phyloP scores from a whole-genome alignment of 768 basidiomycete genomes.

The Xanthoconium stramineum region DNA sequence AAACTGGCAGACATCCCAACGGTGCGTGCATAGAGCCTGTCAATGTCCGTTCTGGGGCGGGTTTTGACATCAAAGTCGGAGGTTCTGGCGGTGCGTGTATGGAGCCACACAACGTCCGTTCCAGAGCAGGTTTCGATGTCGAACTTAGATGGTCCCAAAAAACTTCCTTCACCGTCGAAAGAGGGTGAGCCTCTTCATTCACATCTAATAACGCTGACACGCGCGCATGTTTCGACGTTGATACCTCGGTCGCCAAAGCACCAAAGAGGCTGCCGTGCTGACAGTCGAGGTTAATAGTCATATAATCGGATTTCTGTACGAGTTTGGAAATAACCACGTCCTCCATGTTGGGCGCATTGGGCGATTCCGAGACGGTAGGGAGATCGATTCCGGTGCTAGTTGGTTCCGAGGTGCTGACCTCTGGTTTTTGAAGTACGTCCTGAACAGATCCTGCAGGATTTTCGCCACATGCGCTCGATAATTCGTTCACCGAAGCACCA shows the following conservation, averaged over 20 bases:
- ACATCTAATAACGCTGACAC: background rate
- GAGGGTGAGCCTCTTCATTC: background rate
- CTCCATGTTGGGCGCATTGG: background rate
- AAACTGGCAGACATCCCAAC: background rate
- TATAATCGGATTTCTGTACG: background rate
- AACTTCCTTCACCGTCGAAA: background rate
- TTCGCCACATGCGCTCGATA: no score
- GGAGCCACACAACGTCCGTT: constrained; percentile 11
- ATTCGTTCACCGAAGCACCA: background rate
- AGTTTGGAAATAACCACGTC: background rate
- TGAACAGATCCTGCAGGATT: background rate
- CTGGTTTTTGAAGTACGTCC: background rate
- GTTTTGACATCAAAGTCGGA: no score
- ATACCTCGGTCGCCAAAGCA: background rate
- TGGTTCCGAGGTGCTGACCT: background rate
- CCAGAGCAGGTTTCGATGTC: background rate
- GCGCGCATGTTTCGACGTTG: background rate
- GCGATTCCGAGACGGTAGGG: background rate
- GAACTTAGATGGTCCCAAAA: background rate
- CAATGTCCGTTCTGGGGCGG: constrained; percentile 3
- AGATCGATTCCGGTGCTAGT: background rate
- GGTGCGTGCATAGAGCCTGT: constrained; percentile 18
- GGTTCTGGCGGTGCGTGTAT: constrained; percentile 20
- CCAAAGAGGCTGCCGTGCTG: background rate
- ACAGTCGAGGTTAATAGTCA: background rate